Evolutionary conservation across 1,139 yeast species (phyloP).

Genomic region (Casaregolazyma suthepensis): DNA sequence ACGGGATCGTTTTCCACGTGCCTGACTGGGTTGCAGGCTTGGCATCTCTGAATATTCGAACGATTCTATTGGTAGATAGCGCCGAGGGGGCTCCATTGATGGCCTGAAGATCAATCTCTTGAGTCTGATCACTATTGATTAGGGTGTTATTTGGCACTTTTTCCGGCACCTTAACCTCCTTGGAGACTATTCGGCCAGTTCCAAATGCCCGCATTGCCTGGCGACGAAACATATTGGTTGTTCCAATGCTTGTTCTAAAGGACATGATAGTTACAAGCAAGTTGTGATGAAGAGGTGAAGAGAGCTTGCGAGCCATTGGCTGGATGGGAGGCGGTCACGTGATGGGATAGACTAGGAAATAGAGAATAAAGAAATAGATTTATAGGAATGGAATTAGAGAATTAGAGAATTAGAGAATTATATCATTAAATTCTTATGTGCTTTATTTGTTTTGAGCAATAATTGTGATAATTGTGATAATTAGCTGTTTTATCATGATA

Average conservation of each 20-base stretch:
- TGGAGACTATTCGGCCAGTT: conserved; percentile 10
- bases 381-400: not conserved
- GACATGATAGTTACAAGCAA: not conserved
- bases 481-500: too few relatives aligned
- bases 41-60: conserved; percentile 70
- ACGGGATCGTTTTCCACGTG: conserved; percentile 37
- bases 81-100: conserved; percentile 79
- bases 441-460: too few relatives aligned
- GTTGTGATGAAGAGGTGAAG: conserved; percentile 5
- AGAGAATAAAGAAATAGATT: not conserved
- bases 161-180: conserved; percentile 4
- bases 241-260: not conserved
- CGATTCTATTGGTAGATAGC: conserved; percentile 56
- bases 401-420: too few relatives aligned
- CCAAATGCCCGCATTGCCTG: conserved; percentile 11
- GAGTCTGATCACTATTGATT: conserved; percentile 9
- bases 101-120: conserved; percentile 46
- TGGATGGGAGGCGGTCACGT: not conserved
- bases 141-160: conserved; percentile 6
- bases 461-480: too few relatives aligned
- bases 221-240: conserved; percentile 6
- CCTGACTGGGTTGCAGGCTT: conserved; percentile 84
- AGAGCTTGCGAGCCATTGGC: conserved; percentile 3
- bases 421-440: too few relatives aligned
- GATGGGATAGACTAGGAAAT: not conserved